phyloP scores from a whole-genome alignment of 805 yeast genomes.

The Suhomyces sp. region DNA sequence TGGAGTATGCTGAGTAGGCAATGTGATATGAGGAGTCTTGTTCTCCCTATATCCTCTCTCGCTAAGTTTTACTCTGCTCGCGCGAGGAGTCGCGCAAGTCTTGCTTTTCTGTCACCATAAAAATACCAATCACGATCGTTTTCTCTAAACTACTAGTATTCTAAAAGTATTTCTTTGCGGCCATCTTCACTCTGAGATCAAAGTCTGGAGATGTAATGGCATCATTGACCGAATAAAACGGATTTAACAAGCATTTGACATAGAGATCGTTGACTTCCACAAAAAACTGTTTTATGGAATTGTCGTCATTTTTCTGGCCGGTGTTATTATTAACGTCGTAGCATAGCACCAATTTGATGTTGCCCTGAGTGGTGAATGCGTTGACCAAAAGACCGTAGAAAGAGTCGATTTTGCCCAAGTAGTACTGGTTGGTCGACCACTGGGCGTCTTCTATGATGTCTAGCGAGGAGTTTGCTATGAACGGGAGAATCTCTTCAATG shows the following conservation, averaged over 20 bases:
- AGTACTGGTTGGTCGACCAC: slow-evolving; percentile 66
- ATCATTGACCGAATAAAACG: slow-evolving; percentile 77
- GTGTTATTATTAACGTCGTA: slow-evolving; percentile 24
- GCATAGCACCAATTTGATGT: slow-evolving; percentile 70
- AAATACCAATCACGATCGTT: no score
- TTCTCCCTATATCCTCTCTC: no score
- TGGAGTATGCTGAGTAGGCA: no score
- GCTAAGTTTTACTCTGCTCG: no score
- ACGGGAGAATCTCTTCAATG: slow-evolving; percentile 79
- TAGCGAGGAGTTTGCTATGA: slow-evolving; percentile 80
- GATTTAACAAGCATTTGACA: slow-evolving; percentile 78
- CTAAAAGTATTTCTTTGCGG: slow-evolving; percentile 70
- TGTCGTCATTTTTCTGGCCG: slow-evolving; percentile 47
- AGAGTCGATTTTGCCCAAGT: slow-evolving; percentile 76
- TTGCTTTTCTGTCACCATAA: no score
- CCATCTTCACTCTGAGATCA: slow-evolving; percentile 65
- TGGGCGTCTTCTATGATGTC: slow-evolving; percentile 91
- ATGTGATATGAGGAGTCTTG: no score
- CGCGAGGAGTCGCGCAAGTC: no score
- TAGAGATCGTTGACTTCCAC: slow-evolving; percentile 83
- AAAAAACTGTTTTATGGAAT: slow-evolving; percentile 76
- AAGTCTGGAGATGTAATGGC: slow-evolving; percentile 72
- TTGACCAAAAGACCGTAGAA: slow-evolving; percentile 82
- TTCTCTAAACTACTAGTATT: background rate
- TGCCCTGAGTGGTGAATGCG: slow-evolving; percentile 85